A percentile compares a stretch with the other conserved stretches of the same genome.
Conservation (phyloP, 1,139 yeast genomes). For the Taiozyma onychis region DNA sequence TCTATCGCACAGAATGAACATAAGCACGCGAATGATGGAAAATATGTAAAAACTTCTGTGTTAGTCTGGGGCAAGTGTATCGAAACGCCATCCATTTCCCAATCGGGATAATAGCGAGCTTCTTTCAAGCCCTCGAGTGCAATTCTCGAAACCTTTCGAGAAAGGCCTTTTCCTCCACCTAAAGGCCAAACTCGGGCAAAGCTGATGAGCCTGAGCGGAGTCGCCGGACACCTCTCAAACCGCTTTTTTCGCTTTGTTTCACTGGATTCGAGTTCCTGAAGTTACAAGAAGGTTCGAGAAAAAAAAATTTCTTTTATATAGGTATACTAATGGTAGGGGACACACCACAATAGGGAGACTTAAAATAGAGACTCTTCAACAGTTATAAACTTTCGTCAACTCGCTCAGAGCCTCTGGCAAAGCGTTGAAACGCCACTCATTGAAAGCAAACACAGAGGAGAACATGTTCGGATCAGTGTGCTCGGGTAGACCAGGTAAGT, state of each 20-base stretch:
- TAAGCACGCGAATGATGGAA: slow-evolving; percentile 59
- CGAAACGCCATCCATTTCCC: slow-evolving; percentile 29
- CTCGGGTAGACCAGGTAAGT: slow-evolving; percentile 43
- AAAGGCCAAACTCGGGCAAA: background rate
- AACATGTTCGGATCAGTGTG: slow-evolving; percentile 52
- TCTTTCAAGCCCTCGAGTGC: slow-evolving; percentile 6
- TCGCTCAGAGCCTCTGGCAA: background rate
- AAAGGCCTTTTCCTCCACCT: background rate
- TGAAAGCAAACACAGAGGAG: background rate
- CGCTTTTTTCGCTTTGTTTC: background rate
- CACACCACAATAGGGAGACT: background rate
- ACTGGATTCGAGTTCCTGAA: background rate
- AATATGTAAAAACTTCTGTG: slow-evolving; percentile 65
- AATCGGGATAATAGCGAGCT: slow-evolving; percentile 3
- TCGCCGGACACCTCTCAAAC: no score
- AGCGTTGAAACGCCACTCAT: background rate
- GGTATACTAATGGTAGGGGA: slow-evolving; percentile 1
- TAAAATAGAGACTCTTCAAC: background rate
- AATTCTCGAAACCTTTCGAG: slow-evolving; percentile 15
- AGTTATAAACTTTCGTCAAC: background rate
- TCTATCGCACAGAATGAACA: slow-evolving; percentile 39
- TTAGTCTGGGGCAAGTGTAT: slow-evolving; percentile 61
- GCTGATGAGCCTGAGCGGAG: background rate
- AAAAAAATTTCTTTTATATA: background rate
- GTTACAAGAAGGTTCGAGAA: slow-evolving; percentile 1